Base-by-base conservation (phyloP, 805 yeast genomes). In the Suhomyces xylopsoci region DNA sequence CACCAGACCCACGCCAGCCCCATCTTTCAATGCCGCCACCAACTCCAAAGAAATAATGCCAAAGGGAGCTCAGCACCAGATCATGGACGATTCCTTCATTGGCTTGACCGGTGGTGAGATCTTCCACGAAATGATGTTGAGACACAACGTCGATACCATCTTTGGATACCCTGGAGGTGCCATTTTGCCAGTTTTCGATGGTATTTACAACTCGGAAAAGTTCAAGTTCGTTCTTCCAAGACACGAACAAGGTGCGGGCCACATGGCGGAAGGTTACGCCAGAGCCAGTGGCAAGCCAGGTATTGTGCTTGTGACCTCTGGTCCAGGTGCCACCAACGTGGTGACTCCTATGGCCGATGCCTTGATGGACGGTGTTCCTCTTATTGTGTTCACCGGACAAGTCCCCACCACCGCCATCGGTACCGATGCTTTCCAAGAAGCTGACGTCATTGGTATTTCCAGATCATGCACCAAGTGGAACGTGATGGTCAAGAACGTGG, bases 131-230 rank as follows among this genome's bases (percentile, higher is more conserved):
- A 94, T 94, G 98, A 94, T 94, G 98, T 79, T 84, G 57, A 84
- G 97, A 69, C 97, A 94, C 69, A 82, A 89, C 51, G 99, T 94
- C 53, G 97, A 94, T 71, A 90, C 97, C 54, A 83, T 94, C 47
- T 94, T 93, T 69, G 99, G 99, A 43, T 94, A 94, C 76, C 96
- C 99, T 51, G 99, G 99, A 65, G 99, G 99, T 69, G 99, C 99
- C 60, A 94, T 94, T 65, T 80, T 94, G 64, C 98, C 99, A 12
- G 99, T 94, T 24, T 94, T 88, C 67, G 99, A 94, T 69, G 98
- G 98, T 60, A 94, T 94, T 62, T 89, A 87, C 79, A 88, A 93
- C 76, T 88, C 97, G 19, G 84, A 86, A 52, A 83, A 88, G 65
- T 93, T 94, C 80, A 83, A 86, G 61, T 94, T 94, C 67, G 89